These are phyloP conservation scores for Pleurotus salmoneostramineus DNA, from an alignment of 768 basidiomycete genomes.

Conservation along the genomic window DNA sequence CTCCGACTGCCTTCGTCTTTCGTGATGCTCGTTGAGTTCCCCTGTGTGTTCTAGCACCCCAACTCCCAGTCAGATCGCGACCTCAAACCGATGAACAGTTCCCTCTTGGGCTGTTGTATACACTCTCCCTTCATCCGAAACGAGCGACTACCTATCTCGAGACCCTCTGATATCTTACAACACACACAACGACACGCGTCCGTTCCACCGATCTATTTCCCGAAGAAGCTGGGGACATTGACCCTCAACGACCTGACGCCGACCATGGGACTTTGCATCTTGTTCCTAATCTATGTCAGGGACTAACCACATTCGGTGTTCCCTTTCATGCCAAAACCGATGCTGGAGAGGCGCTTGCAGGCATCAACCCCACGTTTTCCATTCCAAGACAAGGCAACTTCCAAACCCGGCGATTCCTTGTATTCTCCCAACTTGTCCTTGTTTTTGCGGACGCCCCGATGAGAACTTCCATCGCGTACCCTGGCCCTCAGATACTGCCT, in stretches of 20 bases:
- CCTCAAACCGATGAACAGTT: no score
- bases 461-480: slow-evolving; percentile 2
- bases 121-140: no score
- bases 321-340: slow-evolving; percentile 5
- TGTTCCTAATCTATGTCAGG: slow-evolving; percentile 1
- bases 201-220: not conserved
- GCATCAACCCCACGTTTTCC: not conserved
- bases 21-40: no score
- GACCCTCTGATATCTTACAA: not conserved
- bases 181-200: not conserved
- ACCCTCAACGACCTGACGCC: not conserved
- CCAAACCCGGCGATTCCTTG: slow-evolving; percentile 28
- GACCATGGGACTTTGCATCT: not conserved
- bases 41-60: no score
- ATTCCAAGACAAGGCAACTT: slow-evolving; percentile 23
- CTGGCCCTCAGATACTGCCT: slow-evolving; percentile 1
- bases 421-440: slow-evolving; percentile 14
- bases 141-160: no score
- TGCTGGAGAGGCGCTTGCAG: not conserved
- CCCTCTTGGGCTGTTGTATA: no score
- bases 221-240: not conserved
- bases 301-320: not conserved
- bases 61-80: no score
- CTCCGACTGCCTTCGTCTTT: no score
- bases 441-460: slow-evolving; percentile 1